Conservation (phyloP, 768 basidiomycete species). For the Epithele typhae region DNA sequence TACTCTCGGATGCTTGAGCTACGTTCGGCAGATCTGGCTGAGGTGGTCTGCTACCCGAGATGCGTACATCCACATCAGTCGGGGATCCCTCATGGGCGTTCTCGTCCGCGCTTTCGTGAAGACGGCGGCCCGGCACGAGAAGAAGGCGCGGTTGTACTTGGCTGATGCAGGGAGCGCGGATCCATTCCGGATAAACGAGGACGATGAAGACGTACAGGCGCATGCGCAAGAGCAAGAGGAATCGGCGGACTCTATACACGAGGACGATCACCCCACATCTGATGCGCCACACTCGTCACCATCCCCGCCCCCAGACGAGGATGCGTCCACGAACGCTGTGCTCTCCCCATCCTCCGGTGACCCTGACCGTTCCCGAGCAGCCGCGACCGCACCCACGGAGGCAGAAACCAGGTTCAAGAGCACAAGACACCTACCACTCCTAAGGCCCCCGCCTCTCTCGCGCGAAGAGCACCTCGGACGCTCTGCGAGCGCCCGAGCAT, state of each 20-base stretch:
- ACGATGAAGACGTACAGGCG: not conserved
- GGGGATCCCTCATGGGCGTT: constrained; percentile 44
- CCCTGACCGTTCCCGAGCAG: not conserved
- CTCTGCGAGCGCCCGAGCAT: constrained; percentile 23
- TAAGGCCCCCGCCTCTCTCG: constrained; percentile 7
- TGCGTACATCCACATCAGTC: constrained; percentile 34
- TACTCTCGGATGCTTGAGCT: constrained; percentile 39
- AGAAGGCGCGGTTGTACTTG: not conserved
- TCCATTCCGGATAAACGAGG: constrained; percentile 6
- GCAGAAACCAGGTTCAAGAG: not conserved
- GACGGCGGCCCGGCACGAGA: not conserved
- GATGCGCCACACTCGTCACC: constrained; percentile 8
- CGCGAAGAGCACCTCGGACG: constrained; percentile 23
- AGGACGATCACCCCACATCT: constrained; percentile 12
- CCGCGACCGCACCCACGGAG: constrained; percentile 1
- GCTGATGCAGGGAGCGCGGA: constrained; percentile 1
- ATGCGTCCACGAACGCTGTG: not conserved
- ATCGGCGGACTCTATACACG: not conserved
- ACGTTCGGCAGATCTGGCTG: constrained; percentile 56
- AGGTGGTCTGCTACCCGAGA: constrained; percentile 43
- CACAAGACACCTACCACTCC: not conserved
- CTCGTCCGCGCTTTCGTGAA: constrained; percentile 45
- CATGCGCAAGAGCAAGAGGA: not conserved
- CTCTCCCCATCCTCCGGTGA: not conserved
- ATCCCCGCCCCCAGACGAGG: constrained; percentile 9